Evolutionary conservation across 2,329 filamentous ascomycete genomes (phyloP).

Genomic region (Fusarium subglutinans): DNA sequence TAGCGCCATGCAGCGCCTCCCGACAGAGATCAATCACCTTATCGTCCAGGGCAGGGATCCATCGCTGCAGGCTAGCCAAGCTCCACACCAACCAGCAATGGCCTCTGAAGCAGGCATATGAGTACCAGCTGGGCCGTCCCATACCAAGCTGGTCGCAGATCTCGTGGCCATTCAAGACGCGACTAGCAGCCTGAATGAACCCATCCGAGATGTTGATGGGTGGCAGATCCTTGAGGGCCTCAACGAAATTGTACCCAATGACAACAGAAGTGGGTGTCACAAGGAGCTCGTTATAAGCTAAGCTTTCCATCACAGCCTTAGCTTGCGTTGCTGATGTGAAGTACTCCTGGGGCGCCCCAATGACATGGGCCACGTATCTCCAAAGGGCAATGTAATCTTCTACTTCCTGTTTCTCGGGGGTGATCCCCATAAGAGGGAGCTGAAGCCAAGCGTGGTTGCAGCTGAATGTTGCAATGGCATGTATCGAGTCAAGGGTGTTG

Average conservation of each 20-base stretch:
- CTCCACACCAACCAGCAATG: slow-evolving; percentile 45
- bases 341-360: slow-evolving; percentile 42
- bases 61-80: slow-evolving; percentile 42
- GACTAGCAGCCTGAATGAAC: slow-evolving; percentile 39
- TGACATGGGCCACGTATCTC: slow-evolving; percentile 45
- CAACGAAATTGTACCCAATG: slow-evolving; percentile 51
- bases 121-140: slow-evolving; percentile 42
- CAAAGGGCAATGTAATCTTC: slow-evolving; percentile 71
- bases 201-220: slow-evolving; percentile 48
- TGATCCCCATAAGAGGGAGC: slow-evolving; percentile 71
- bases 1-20: slow-evolving; percentile 37
- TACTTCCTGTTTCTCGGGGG: slow-evolving; percentile 64
- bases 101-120: slow-evolving; percentile 45
- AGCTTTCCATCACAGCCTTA: slow-evolving; percentile 47
- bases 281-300: slow-evolving; percentile 47
- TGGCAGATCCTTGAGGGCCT: slow-evolving; percentile 49
- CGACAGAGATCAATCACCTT: slow-evolving; percentile 39
- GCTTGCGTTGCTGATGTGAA: slow-evolving; percentile 39
- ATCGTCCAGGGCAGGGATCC: slow-evolving; percentile 38
- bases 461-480: slow-evolving; percentile 71
- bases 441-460: slow-evolving; percentile 68
- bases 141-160: slow-evolving; percentile 50
- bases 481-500: slow-evolving; percentile 72
- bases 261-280: slow-evolving; percentile 48
- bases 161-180: slow-evolving; percentile 50